Evolutionary conservation across 495 filamentous ascomycete genomes (phyloP).

Genomic region (Trichoderma asperelloides): DNA sequence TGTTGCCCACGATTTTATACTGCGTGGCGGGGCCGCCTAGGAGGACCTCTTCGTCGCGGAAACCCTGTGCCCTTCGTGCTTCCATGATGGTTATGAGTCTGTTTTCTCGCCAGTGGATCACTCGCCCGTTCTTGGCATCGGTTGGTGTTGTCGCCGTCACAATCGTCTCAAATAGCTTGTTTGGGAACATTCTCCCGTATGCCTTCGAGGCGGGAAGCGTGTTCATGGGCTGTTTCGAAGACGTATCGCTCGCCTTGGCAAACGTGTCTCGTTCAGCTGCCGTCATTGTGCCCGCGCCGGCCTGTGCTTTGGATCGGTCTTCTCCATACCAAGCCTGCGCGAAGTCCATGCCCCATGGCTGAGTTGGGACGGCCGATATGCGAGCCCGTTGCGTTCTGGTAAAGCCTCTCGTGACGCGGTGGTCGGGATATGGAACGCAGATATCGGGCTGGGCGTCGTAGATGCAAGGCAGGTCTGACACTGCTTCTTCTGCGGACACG

Average conservation of each 20-base stretch:
- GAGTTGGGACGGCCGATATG: constrained; percentile 31
- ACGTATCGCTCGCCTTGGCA: constrained; percentile 10
- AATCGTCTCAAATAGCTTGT: constrained; percentile 47
- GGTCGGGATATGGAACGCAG: constrained; percentile 56
- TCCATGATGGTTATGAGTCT: constrained; percentile 53
- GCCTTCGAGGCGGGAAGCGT: constrained; percentile 19
- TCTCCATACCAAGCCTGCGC: constrained; percentile 29
- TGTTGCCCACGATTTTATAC: constrained; percentile 61
- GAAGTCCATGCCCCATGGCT: constrained; percentile 40
- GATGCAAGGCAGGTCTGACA: constrained; percentile 50
- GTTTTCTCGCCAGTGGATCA: constrained; percentile 53
- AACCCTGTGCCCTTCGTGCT: constrained; percentile 54
- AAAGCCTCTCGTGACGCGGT: constrained; percentile 34
- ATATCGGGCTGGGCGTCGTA: constrained; percentile 42
- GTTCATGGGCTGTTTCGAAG: neutral
- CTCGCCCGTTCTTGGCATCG: constrained; percentile 37
- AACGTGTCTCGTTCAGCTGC: constrained; percentile 26
- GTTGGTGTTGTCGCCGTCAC: constrained; percentile 35
- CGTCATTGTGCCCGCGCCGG: constrained; percentile 26
- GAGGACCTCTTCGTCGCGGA: constrained; percentile 58
- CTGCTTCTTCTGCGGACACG: constrained; percentile 39
- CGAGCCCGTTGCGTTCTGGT: constrained; percentile 25
- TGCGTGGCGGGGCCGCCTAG: constrained; percentile 43
- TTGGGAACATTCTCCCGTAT: constrained; percentile 44
- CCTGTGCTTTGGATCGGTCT: constrained; percentile 1